Percentiles rank a stretch among this genome's conserved stretches.
Conservation (phyloP, 176 grass and related monocot genomes). For the Avena insularis region DNA sequence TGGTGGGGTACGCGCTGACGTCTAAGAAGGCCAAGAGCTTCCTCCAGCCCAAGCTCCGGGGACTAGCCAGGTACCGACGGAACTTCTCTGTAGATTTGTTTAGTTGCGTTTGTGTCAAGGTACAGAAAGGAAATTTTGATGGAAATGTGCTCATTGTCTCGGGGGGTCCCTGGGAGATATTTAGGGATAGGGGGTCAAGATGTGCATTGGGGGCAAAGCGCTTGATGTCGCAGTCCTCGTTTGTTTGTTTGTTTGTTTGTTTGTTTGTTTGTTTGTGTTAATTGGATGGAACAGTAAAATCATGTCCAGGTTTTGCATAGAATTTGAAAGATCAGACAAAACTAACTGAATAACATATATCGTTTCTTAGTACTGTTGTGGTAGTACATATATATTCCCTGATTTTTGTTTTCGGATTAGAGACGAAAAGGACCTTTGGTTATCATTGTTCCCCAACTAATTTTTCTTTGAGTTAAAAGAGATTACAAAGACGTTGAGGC, state of each 20-base stretch:
- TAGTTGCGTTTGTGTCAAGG: neutral
- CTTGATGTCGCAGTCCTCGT: slow-evolving; percentile 5
- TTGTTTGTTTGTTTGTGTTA: slow-evolving; percentile 24
- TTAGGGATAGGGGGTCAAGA: neutral
- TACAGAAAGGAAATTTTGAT: neutral
- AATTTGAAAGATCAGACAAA: neutral
- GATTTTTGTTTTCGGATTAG: neutral
- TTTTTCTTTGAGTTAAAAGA: neutral
- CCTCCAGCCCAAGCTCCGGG: slow-evolving; percentile 80
- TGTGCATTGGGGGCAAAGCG: slow-evolving; percentile 35
- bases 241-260: slow-evolving; percentile 32
- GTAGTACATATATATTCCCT: neutral
- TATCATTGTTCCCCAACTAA: neutral
- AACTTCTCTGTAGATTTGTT: neutral
- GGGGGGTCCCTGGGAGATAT: neutral
- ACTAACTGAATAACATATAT: no score
- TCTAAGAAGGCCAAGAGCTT: slow-evolving; percentile 91
- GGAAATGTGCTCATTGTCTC: neutral
- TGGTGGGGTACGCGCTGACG: slow-evolving; percentile 81
- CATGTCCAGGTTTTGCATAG: neutral
- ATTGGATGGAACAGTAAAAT: slow-evolving; percentile 21
- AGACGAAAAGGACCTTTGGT: neutral
- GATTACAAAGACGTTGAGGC: neutral
- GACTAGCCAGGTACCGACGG: slow-evolving; percentile 60
- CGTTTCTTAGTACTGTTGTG: no score